Percentiles rank a stretch among this genome's conserved stretches.
Evolutionary conservation across 2,329 filamentous ascomycete species (phyloP).

Genomic region (Leptosphaerulina australis): DNA sequence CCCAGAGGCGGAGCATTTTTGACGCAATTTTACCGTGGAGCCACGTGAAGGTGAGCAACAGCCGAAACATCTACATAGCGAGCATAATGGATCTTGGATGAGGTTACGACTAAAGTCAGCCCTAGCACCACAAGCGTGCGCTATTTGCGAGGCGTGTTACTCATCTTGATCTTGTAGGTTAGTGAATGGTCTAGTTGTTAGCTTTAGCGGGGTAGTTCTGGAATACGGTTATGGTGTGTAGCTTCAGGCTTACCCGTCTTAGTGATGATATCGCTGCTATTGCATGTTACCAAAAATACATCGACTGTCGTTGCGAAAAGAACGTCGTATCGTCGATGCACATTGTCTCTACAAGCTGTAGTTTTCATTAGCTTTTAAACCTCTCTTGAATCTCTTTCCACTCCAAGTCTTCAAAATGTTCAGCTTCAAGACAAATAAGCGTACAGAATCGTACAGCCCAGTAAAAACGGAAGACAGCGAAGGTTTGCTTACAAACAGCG

Average conservation of each 20-base stretch:
- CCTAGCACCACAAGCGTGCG: slow-evolving; percentile 25
- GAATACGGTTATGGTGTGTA: slow-evolving; percentile 15
- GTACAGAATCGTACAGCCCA: slow-evolving; percentile 17
- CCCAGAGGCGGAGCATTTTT: not conserved
- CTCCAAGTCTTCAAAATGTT: slow-evolving; percentile 20
- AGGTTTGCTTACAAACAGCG: slow-evolving; percentile 25
- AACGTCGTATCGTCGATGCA: not conserved
- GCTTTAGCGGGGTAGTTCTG: slow-evolving; percentile 27
- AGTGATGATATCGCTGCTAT: not conserved
- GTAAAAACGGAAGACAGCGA: slow-evolving; percentile 27
- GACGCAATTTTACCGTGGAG: not conserved
- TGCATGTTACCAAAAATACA: slow-evolving; percentile 13
- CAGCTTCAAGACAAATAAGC: slow-evolving; percentile 24
- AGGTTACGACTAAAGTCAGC: slow-evolving; percentile 19
- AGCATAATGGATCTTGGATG: slow-evolving; percentile 4
- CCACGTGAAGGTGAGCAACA: not conserved
- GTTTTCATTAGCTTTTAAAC: no score
- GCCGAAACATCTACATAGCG: not conserved
- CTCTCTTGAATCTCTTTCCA: no score
- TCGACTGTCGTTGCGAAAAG: not conserved
- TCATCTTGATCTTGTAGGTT: slow-evolving; percentile 11
- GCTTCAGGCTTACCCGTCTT: slow-evolving; percentile 12
- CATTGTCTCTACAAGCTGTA: not conserved
- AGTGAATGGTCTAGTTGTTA: slow-evolving; percentile 13
- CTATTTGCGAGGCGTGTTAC: slow-evolving; percentile 14